A percentile compares a stretch with the other conserved stretches of the same genome.
These are phyloP conservation scores for Cryptosporidium meleagridis DNA, from an alignment of 169 alveolate species.

Conservation along the genomic window DNA sequence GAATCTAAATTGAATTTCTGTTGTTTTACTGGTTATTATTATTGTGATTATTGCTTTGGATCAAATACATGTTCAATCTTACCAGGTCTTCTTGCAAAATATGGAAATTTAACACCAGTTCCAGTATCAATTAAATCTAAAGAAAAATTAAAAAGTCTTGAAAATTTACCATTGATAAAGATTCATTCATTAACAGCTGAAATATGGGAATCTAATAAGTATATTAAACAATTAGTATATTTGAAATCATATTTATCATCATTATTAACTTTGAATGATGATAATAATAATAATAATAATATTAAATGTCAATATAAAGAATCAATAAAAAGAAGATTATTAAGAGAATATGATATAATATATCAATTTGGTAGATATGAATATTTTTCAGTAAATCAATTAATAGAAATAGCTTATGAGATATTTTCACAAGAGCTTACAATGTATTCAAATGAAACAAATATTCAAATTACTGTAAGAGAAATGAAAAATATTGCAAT, in stretches of 20 bases:
- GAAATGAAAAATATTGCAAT: constrained; percentile 38
- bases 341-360: constrained; percentile 26
- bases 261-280: not conserved
- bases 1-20: constrained; percentile 15
- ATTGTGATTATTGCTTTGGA: constrained; percentile 64
- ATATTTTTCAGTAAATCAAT: constrained; percentile 46
- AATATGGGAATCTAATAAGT: constrained; percentile 52
- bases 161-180: constrained; percentile 37
- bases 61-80: constrained; percentile 36
- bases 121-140: constrained; percentile 46
- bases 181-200: constrained; percentile 58
- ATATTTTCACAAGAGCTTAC: constrained; percentile 50
- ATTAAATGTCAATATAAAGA: constrained; percentile 64
- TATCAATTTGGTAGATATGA: constrained; percentile 4
- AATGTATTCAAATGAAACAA: constrained; percentile 53
- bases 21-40: constrained; percentile 66
- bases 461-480: constrained; percentile 11
- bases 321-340: constrained; percentile 66
- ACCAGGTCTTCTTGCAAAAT: constrained; percentile 61
- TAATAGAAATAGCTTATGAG: constrained; percentile 60
- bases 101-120: constrained; percentile 65
- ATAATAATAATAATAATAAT: not conserved
- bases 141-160: constrained; percentile 30
- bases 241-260: constrained; percentile 37
- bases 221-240: constrained; percentile 35